phyloP scores from a whole-genome alignment of 192 early-diverging fungal species.

The Coemansia sp. region DNA sequence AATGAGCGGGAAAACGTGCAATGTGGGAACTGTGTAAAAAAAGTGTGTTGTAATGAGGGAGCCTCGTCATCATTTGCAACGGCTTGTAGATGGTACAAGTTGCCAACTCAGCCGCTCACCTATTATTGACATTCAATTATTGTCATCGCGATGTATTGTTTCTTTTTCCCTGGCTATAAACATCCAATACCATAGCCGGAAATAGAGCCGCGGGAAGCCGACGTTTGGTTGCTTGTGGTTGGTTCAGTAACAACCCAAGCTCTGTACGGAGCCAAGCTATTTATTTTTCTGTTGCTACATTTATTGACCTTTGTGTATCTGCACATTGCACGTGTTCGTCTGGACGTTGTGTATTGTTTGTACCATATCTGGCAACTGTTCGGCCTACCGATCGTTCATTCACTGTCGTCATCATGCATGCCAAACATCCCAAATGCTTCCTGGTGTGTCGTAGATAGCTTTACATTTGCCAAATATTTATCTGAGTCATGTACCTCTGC shows the following conservation, averaged over 20 bases:
- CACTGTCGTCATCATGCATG: constrained; percentile 3
- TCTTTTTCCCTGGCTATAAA: neutral
- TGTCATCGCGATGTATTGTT: neutral
- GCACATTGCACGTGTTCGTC: neutral
- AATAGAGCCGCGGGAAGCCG: neutral
- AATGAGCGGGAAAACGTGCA: constrained; percentile 3
- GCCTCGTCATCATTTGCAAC: neutral
- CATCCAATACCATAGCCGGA: neutral
- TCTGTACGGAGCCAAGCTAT: too few relatives aligned
- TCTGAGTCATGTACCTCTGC: neutral
- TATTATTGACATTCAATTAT: neutral
- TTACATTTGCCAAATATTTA: neutral
- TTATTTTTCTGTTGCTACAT: neutral
- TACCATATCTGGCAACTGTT: constrained; percentile 2
- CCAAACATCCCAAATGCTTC: neutral
- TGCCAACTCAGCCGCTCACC: neutral
- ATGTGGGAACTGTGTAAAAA: neutral
- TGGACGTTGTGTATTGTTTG: neutral
- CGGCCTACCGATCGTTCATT: constrained; percentile 6
- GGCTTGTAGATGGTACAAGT: neutral
- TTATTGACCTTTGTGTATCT: neutral
- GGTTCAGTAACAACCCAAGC: too few relatives aligned
- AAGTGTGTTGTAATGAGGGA: neutral
- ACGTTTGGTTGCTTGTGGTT: neutral
- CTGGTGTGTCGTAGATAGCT: neutral